Evolutionary conservation across 306 rosid species (phyloP).

Genomic region (Quercus robur): DNA sequence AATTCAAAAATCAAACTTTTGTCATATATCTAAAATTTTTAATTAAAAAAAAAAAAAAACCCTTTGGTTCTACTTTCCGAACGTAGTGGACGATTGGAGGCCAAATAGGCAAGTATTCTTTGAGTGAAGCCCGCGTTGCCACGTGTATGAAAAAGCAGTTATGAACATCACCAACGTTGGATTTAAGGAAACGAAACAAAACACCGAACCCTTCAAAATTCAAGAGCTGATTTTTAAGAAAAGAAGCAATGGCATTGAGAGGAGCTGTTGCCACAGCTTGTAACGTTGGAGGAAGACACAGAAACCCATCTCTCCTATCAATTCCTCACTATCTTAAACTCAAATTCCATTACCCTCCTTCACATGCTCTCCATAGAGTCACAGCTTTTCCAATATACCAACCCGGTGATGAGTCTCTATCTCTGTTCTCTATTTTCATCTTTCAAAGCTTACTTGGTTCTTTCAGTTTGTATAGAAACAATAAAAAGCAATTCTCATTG

Average conservation of each 20-base stretch:
- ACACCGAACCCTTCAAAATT: not conserved
- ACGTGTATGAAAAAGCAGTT: not conserved
- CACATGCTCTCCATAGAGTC: slow-evolving; percentile 20
- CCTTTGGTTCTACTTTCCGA: not conserved
- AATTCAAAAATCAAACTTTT: no score
- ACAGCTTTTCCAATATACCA: slow-evolving; percentile 20
- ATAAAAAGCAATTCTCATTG: not conserved
- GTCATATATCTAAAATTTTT: not conserved
- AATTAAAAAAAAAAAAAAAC: not conserved
- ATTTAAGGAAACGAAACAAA: not conserved
- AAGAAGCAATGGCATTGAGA: slow-evolving; percentile 49
- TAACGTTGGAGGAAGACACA: slow-evolving; percentile 24
- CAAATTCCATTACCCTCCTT: slow-evolving; percentile 22
- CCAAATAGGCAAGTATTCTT: not conserved
- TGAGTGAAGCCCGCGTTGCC: not conserved
- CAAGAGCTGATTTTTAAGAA: not conserved
- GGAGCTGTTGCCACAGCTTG: slow-evolving; percentile 41
- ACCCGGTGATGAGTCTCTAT: slow-evolving; percentile 43
- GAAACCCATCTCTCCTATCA: slow-evolving; percentile 32
- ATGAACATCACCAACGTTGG: not conserved
- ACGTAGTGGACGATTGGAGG: no score
- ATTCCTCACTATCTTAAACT: slow-evolving; percentile 21
- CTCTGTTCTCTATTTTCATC: not conserved
- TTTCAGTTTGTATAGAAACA: not conserved
- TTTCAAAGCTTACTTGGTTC: no score